Conservation (phyloP, 2,329 filamentous ascomycete genomes). For the Paecilomyces niveus region DNA sequence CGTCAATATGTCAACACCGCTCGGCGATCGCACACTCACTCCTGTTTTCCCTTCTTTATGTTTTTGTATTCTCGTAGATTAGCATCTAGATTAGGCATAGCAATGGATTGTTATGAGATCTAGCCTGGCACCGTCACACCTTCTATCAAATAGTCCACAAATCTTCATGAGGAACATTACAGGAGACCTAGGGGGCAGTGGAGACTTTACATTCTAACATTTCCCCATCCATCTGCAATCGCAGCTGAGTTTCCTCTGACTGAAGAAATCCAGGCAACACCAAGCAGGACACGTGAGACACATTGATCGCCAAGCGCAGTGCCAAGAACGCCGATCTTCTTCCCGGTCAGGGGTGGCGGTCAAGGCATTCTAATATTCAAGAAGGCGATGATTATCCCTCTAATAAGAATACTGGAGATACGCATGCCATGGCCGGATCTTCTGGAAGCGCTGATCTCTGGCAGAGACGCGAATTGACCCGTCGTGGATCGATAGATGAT, state of each 20-base stretch:
- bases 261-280: neutral
- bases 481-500: neutral
- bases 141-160: too few relatives aligned
- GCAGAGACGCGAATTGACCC: neutral
- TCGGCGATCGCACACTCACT: too few relatives aligned
- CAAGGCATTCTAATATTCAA: neutral
- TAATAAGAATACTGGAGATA: neutral
- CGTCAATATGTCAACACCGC: too few relatives aligned
- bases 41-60: too few relatives aligned
- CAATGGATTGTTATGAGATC: too few relatives aligned
- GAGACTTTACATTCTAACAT: neutral
- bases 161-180: neutral
- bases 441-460: neutral
- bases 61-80: too few relatives aligned
- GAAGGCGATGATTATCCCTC: neutral
- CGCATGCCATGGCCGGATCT: neutral
- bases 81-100: too few relatives aligned
- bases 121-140: too few relatives aligned
- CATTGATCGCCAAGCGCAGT: neutral
- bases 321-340: neutral
- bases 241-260: neutral
- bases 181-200: neutral
- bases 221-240: neutral
- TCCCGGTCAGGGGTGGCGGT: neutral
- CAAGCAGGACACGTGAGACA: neutral